These are phyloP conservation scores for Chytriomyces confervae DNA, from an alignment of 192 early-diverging fungal species.

Conservation along the genomic window DNA sequence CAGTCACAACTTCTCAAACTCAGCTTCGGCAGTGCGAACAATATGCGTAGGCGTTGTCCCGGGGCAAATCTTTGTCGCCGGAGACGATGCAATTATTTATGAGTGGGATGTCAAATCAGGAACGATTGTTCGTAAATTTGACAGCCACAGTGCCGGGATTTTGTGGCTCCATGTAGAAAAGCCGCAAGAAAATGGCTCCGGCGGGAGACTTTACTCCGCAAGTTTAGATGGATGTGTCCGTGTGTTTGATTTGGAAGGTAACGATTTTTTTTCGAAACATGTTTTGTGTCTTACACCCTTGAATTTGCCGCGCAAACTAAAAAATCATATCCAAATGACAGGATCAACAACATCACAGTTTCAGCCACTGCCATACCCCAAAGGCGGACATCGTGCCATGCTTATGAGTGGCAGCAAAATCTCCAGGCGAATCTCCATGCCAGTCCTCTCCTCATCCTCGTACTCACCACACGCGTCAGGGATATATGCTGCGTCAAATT, in stretches of 20 bases:
- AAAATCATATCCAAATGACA: no score
- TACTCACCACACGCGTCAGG: no score
- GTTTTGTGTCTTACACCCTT: no score
- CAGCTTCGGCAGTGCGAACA: conserved; percentile 30
- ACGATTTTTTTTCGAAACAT: not conserved
- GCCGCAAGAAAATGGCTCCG: not conserved
- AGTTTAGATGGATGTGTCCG: conserved; percentile 40
- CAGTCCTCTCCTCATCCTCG: not conserved
- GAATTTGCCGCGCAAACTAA: no score
- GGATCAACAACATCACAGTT: not conserved
- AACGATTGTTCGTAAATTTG: conserved; percentile 3
- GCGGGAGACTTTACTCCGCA: conserved; percentile 37
- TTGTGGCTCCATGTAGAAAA: conserved; percentile 23
- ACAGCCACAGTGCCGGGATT: conserved; percentile 24
- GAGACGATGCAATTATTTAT: conserved; percentile 44
- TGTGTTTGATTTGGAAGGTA: conserved; percentile 44
- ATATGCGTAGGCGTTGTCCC: conserved; percentile 37
- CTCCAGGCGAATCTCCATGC: not conserved
- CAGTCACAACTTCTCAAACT: not conserved
- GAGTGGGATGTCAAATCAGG: conserved; percentile 56
- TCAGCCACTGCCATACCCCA: not conserved
- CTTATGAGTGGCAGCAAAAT: not conserved
- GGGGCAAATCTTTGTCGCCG: conserved; percentile 43
- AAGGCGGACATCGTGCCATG: not conserved
- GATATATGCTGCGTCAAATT: no score